phyloP scores from a whole-genome alignment of 1,284 basidiomycete genomes.

The Pascua sp. region DNA sequence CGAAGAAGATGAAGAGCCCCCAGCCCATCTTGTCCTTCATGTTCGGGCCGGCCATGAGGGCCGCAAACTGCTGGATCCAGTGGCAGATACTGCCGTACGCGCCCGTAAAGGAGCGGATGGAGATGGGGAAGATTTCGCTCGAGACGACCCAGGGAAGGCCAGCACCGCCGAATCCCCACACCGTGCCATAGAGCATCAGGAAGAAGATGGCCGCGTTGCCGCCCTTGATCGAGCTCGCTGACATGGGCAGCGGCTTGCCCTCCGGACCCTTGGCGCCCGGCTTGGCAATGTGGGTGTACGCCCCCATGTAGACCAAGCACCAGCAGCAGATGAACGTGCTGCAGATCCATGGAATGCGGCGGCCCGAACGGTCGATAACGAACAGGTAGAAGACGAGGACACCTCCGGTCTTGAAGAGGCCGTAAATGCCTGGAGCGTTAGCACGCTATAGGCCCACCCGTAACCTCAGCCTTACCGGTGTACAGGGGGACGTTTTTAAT shows the following conservation, averaged over 20 bases:
- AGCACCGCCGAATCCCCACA: conserved; percentile 24
- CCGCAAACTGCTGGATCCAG: conserved; percentile 32
- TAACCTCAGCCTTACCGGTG: conserved; percentile 32
- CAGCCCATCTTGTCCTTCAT: conserved; percentile 23
- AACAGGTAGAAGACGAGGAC: conserved; percentile 28
- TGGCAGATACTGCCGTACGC: conserved; percentile 27
- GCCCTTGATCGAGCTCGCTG: conserved; percentile 4
- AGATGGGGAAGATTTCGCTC: conserved; percentile 35
- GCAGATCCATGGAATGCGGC: conserved; percentile 33
- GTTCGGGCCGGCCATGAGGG: conserved; percentile 33
- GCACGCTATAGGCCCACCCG: too few relatives aligned
- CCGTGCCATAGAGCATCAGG: conserved; percentile 32
- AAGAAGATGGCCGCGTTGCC: conserved; percentile 30
- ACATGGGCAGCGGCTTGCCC: too few relatives aligned
- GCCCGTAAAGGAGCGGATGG: conserved; percentile 29
- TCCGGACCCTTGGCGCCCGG: background rate
- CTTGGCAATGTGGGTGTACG: conserved; percentile 26
- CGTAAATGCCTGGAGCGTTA: conserved; percentile 34
- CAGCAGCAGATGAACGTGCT: conserved; percentile 16
- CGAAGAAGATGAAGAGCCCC: conserved; percentile 40
- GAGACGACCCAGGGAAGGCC: conserved; percentile 29
- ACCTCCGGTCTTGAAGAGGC: conserved; percentile 41
- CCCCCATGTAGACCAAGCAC: conserved; percentile 28
- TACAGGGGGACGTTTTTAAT: conserved; percentile 40
- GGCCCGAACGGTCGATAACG: conserved; percentile 35